These are phyloP conservation scores for Metarhizium guizhouense DNA, from an alignment of 2,329 filamentous ascomycete species.

Conservation along the genomic window DNA sequence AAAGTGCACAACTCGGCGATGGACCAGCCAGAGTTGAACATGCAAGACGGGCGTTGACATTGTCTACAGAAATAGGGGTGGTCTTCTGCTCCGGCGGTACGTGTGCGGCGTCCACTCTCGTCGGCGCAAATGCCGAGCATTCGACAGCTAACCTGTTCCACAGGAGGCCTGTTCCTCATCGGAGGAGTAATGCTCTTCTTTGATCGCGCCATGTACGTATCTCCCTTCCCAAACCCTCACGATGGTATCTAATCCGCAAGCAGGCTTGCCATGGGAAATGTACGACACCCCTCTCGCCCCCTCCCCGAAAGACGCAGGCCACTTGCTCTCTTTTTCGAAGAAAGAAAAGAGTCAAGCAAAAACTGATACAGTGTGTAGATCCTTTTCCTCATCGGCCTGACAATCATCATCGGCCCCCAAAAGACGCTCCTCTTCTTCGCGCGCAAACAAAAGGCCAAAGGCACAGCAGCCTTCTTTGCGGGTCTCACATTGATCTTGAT, in stretches of 20 bases:
- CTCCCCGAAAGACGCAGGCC: not conserved
- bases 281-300: constrained; percentile 30
- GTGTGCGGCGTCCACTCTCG: constrained; percentile 30
- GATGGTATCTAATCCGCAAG: not conserved
- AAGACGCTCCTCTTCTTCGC: constrained; percentile 95
- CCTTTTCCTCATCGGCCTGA: constrained; percentile 93
- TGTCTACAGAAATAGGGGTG: constrained; percentile 79
- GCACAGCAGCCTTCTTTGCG: constrained; percentile 76
- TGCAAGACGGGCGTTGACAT: constrained; percentile 1
- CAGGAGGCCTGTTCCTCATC: constrained; percentile 90
- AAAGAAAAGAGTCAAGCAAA: constrained; percentile 1
- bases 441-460: constrained; percentile 83
- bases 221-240: constrained; percentile 9
- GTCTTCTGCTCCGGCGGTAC: constrained; percentile 96
- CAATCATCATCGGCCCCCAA: constrained; percentile 84
- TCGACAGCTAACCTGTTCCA: constrained; percentile 1
- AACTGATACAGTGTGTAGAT: constrained; percentile 48
- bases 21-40: not conserved
- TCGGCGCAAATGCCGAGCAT: constrained; percentile 12
- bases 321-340: constrained; percentile 6
- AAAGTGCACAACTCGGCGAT: not conserved
- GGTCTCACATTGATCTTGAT: constrained; percentile 81
- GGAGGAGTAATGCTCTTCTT: constrained; percentile 96
- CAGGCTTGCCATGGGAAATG: constrained; percentile 96
- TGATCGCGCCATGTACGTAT: constrained; percentile 79